phyloP scores from a whole-genome alignment of 1,284 basidiomycete genomes.

The Puccinia horiana region DNA sequence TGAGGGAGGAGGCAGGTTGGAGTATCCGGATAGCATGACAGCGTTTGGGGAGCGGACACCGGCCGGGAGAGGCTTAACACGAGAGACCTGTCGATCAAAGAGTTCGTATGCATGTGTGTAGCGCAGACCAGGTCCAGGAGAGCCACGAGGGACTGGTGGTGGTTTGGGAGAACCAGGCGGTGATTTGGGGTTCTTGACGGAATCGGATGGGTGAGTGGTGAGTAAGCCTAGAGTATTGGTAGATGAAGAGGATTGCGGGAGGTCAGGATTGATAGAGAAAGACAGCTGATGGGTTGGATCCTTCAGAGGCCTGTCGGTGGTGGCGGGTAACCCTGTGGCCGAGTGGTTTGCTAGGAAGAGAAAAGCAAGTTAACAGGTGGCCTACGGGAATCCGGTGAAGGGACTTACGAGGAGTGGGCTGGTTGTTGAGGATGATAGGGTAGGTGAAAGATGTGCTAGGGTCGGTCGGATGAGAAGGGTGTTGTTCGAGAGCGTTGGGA shows the following conservation, averaged over 20 bases:
- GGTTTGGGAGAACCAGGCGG: not conserved
- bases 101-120: slow-evolving; percentile 45
- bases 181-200: not conserved
- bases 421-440: not conserved
- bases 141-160: not conserved
- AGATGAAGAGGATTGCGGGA: not conserved
- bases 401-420: not conserved
- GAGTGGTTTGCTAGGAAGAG: not conserved
- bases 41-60: not conserved
- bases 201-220: not conserved
- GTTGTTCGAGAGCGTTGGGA: not conserved
- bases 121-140: not conserved
- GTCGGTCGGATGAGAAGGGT: not conserved
- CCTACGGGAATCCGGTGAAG: not conserved
- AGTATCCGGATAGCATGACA: slow-evolving; percentile 29
- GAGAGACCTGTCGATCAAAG: slow-evolving; percentile 32
- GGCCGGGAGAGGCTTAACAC: slow-evolving; percentile 17
- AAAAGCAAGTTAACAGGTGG: not conserved
- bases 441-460: not conserved
- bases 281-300: not conserved
- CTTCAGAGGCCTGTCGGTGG: not conserved
- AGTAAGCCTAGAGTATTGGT: slow-evolving; percentile 12
- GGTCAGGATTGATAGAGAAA: not conserved
- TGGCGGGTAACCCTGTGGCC: not conserved
- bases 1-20: not conserved